A percentile compares a stretch with the other conserved stretches of the same genome.
These are phyloP conservation scores for Porphyrellus sp. DNA, from an alignment of 1,284 basidiomycete species.

Conservation along the genomic window DNA sequence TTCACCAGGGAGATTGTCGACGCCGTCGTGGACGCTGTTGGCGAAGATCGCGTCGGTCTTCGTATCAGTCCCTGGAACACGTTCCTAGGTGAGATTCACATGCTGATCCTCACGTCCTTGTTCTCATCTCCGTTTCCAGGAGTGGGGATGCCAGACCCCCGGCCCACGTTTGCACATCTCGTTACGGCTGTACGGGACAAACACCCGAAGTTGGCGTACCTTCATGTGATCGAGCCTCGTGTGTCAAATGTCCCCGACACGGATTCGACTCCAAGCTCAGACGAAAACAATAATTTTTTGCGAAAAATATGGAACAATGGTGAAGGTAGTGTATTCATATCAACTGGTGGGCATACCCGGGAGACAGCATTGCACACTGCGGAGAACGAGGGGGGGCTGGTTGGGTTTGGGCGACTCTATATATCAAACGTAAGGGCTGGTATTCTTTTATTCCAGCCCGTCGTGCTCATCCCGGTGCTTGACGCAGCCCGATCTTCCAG, in stretches of 20 bases:
- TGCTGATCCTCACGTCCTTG: conserved; percentile 4
- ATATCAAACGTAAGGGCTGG: not conserved
- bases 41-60: not conserved
- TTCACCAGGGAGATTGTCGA: not conserved
- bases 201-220: conserved; percentile 46
- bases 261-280: not conserved
- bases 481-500: not conserved
- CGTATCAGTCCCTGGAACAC: not conserved
- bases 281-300: conserved; percentile 19
- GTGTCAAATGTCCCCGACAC: conserved; percentile 17
- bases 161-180: conserved; percentile 43
- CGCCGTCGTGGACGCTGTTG: not conserved
- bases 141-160: conserved; percentile 32
- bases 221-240: conserved; percentile 54
- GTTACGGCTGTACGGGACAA: conserved; percentile 35
- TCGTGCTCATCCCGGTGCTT: not conserved
- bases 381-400: conserved; percentile 19
- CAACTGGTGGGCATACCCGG: conserved; percentile 45
- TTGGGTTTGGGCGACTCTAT: not conserved
- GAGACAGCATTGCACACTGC: not conserved
- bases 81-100: conserved; percentile 31
- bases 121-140: not conserved
- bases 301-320: conserved; percentile 36
- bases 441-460: not conserved
- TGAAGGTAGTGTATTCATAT: conserved; percentile 39